Conservation (phyloP, 164 flowering plant genomes). For the Magnolia changhungtana region DNA sequence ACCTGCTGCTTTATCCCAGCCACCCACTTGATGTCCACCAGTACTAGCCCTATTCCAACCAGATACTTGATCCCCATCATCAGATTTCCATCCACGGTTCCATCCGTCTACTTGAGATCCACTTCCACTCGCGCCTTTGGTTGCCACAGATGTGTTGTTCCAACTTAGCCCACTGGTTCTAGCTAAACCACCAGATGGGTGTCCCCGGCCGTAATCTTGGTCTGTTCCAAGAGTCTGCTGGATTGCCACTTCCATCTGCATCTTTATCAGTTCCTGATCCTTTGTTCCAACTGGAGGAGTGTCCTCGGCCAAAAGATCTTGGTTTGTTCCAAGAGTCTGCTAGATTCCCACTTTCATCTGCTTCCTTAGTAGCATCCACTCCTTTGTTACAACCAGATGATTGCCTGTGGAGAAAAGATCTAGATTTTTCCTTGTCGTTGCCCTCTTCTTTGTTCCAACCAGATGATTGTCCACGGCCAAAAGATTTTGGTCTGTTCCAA, state of each 20-base stretch:
- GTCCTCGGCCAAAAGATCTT: background rate
- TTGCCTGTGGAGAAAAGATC: background rate
- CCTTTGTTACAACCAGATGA: constrained; percentile 18
- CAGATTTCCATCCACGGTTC: background rate
- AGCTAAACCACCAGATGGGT: no score
- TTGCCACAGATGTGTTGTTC: background rate
- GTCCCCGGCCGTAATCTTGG: background rate
- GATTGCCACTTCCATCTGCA: background rate
- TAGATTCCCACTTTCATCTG: background rate
- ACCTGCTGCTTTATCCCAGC: constrained; percentile 10
- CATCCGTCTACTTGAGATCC: background rate
- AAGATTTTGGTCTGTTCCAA: background rate
- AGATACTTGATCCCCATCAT: constrained; percentile 3
- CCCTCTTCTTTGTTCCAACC: background rate
- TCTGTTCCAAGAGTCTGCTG: no score
- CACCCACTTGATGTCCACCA: background rate
- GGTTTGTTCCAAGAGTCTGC: constrained; percentile 9
- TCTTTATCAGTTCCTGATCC: background rate
- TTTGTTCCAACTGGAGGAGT: constrained; percentile 6
- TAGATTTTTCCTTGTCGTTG: background rate
- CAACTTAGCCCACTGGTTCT: background rate
- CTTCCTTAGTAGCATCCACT: background rate
- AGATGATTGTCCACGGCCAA: constrained; percentile 17
- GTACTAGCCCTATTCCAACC: constrained; percentile 9
- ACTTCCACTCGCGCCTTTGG: constrained; percentile 4